Conservation (phyloP, 2,329 filamentous ascomycete species). For the Thielaviopsis euricoi region DNA sequence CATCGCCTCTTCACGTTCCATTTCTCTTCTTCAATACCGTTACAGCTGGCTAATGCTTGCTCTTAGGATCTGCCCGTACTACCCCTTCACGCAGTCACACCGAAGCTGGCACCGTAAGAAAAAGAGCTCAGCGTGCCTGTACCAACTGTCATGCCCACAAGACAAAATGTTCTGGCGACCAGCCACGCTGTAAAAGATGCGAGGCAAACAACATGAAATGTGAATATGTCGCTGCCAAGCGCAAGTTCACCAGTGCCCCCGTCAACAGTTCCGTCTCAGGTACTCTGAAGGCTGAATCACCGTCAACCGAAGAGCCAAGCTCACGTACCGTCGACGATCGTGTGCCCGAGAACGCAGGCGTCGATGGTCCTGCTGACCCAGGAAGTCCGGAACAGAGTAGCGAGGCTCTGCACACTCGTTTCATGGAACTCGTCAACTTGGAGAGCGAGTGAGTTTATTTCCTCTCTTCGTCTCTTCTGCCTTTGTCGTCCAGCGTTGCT, state of each 20-base stretch:
- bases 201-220: slow-evolving; percentile 20
- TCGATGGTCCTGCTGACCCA: slow-evolving; percentile 3
- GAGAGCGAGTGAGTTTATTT: slow-evolving; percentile 11
- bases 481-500: background rate
- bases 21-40: background rate
- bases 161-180: slow-evolving; percentile 26
- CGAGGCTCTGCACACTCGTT: slow-evolving; percentile 8
- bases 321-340: slow-evolving; percentile 6
- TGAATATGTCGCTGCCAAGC: slow-evolving; percentile 24
- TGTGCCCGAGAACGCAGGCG: slow-evolving; percentile 10
- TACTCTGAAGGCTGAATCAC: background rate
- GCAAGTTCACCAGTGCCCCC: slow-evolving; percentile 22
- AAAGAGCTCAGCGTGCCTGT: slow-evolving; percentile 26
- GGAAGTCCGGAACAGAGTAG: slow-evolving; percentile 6
- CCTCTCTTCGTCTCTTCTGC: too few species aligned
- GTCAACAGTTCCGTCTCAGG: slow-evolving; percentile 11
- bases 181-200: slow-evolving; percentile 24
- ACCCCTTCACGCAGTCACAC: slow-evolving; percentile 25
- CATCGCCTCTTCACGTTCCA: background rate
- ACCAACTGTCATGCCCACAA: slow-evolving; percentile 26
- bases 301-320: slow-evolving; percentile 3
- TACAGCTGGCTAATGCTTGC: slow-evolving; percentile 12
- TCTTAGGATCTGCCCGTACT: slow-evolving; percentile 20
- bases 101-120: slow-evolving; percentile 25
- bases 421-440: slow-evolving; percentile 8